Evolutionary conservation across 2,329 filamentous ascomycete species (phyloP).

Genomic region (Nakataea oryzae): DNA sequence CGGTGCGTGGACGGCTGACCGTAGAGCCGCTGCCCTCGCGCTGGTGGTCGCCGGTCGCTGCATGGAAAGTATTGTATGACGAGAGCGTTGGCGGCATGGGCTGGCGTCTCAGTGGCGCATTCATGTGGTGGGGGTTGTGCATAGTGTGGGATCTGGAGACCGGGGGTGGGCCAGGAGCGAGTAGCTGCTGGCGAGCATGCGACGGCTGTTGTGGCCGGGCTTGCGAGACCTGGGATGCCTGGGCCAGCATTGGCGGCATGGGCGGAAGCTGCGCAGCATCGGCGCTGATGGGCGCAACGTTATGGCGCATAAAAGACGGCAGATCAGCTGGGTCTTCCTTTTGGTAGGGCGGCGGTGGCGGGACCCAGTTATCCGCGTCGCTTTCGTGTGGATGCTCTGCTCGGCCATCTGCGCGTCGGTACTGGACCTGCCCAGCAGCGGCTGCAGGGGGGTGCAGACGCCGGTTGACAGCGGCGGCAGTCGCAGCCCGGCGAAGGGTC

Average conservation of each 20-base stretch:
- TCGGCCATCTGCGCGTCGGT: conserved; percentile 58
- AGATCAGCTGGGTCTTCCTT: conserved; percentile 49
- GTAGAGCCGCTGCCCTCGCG: conserved; percentile 25
- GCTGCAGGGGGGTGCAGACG: conserved; percentile 50
- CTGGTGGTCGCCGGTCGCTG: conserved; percentile 13
- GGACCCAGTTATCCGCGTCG: conserved; percentile 81
- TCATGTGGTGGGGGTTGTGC: background rate
- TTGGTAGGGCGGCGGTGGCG: conserved; percentile 72
- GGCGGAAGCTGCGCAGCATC: background rate
- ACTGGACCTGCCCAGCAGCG: conserved; percentile 44
- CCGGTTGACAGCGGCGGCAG: conserved; percentile 65
- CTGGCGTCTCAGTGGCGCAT: background rate
- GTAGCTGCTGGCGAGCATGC: background rate
- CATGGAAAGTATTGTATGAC: background rate
- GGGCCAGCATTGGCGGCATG: background rate
- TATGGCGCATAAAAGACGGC: conserved; percentile 43
- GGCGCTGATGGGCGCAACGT: conserved; percentile 10
- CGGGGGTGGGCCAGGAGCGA: background rate
- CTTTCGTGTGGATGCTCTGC: conserved; percentile 74
- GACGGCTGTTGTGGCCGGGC: background rate
- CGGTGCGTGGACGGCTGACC: background rate
- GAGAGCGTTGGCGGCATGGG: background rate
- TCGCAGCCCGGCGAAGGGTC: conserved; percentile 62
- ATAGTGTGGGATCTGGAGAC: background rate
- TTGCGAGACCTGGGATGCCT: background rate